A percentile compares a stretch with the other conserved stretches of the same genome.
Evolutionary conservation across 768 basidiomycete genomes (phyloP).

Genomic region (Trametes elegans): DNA sequence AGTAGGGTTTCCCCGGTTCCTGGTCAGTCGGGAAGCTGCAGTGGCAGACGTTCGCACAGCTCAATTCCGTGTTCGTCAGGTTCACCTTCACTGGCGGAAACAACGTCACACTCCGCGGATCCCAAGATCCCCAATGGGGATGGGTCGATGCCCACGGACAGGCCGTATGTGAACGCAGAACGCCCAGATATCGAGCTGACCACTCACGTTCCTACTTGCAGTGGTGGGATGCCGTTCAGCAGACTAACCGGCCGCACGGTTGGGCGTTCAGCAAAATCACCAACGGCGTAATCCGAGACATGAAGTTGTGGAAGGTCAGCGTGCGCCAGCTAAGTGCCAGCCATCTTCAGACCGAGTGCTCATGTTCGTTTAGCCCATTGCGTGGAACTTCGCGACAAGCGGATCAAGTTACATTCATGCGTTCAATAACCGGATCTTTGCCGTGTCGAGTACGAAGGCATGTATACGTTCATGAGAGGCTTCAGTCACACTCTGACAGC

Average conservation of each 20-base stretch:
- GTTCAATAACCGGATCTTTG: conserved; percentile 54
- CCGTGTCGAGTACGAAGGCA: conserved; percentile 42
- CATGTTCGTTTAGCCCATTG: conserved; percentile 40
- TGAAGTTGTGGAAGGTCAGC: conserved; percentile 39
- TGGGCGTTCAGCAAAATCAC: conserved; percentile 52
- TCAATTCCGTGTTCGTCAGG: conserved; percentile 32
- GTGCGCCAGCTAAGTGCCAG: neutral
- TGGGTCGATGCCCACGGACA: conserved; percentile 65
- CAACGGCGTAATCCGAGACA: conserved; percentile 52
- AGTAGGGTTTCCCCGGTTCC: conserved; percentile 42
- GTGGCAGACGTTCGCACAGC: neutral
- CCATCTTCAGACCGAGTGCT: neutral
- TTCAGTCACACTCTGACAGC: neutral
- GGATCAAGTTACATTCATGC: conserved; percentile 48
- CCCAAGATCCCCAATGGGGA: conserved; percentile 55
- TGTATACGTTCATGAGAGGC: neutral
- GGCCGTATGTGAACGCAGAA: conserved; percentile 25
- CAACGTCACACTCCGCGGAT: conserved; percentile 58
- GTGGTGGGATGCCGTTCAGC: conserved; percentile 60
- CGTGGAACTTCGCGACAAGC: conserved; percentile 56
- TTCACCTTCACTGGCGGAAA: conserved; percentile 52
- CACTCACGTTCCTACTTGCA: conserved; percentile 21
- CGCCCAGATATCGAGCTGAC: too few relatives aligned
- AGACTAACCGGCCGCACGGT: conserved; percentile 54
- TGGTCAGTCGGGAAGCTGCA: conserved; percentile 34